Evolutionary conservation across 1,139 yeast species (phyloP), one percentile per base, ranked within the genome.

Genomic region (Magnusiomyces clavatus): DNA sequence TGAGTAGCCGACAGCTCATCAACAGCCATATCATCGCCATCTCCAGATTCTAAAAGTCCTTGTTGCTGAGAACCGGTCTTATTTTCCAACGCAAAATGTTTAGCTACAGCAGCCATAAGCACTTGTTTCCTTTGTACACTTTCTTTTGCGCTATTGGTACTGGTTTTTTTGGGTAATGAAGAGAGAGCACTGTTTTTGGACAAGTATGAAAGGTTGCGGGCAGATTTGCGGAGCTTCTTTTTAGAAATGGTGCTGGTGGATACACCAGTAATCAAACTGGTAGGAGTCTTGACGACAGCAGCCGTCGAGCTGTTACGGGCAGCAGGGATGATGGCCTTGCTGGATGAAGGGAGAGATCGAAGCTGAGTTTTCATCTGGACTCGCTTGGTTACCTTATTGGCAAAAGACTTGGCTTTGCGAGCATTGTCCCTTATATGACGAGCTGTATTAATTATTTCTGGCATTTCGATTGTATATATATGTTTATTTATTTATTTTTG

Each of bases 11-110:
- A 60, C 46, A 55, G 54, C 6, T 45, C 47, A 11, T 48, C 54
- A 24, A 48, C 40, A 13, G 29, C 39, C 36, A 56, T 58, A 16
- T 53, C 60, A 24, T 60, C 60, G 51, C 66, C 69, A 19, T 60
- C 69, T 47, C 77, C 84, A 49, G 76, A 69, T 44, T 81, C 85
- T 73, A 81, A 73, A 44, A 72, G 77, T 36, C n/a, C 34, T 43
- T 12, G 29, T 12, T 12, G 14, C n/a, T n/a, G n/a, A n/a, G n/a
- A n/a, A n/a, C n/a, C n/a, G 13, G n/a, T 34, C 42, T 10, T 37
- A 20, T 14, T 41, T 16, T 17, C 37, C 16, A 45, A 19, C 41
- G 36, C 48, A 13, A 19, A 8, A 35, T 36, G 36, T 34, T 29
- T 45, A 4, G 48, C 48, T 16, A 37, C 31, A 37, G 48, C 48